phyloP scores from a whole-genome alignment of 2,329 filamentous ascomycete genomes.

The Rachicladosporium sp. region DNA sequence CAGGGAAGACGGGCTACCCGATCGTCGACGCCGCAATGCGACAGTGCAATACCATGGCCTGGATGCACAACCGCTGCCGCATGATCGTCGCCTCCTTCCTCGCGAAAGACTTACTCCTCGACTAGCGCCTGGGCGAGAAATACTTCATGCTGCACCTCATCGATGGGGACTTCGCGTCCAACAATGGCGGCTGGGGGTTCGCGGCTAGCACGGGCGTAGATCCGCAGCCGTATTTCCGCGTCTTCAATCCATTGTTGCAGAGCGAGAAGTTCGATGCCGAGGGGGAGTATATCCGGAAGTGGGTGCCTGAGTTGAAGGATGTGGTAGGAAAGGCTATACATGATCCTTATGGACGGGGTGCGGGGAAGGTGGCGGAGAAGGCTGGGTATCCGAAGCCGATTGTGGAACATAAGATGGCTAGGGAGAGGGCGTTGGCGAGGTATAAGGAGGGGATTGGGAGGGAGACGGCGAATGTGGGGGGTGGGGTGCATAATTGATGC shows the following conservation, averaged over 20 bases:
- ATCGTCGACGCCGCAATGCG: slow-evolving; percentile 82
- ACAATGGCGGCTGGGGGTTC: slow-evolving; percentile 61
- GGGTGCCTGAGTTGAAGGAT: slow-evolving; percentile 61
- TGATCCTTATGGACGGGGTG: slow-evolving; percentile 63
- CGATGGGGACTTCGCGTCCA: slow-evolving; percentile 69
- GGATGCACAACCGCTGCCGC: slow-evolving; percentile 75
- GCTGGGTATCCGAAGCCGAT: slow-evolving; percentile 62
- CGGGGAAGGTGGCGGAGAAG: slow-evolving; percentile 45
- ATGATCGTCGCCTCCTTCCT: slow-evolving; percentile 78
- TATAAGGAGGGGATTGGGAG: slow-evolving; percentile 56
- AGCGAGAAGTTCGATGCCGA: slow-evolving; percentile 74
- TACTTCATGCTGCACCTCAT: slow-evolving; percentile 75
- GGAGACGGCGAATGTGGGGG: slow-evolving; percentile 31
- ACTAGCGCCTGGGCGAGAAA: slow-evolving; percentile 71
- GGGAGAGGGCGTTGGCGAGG: slow-evolving; percentile 53
- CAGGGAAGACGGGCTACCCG: slow-evolving; percentile 65
- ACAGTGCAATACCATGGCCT: slow-evolving; percentile 55
- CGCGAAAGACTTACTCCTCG: slow-evolving; percentile 65
- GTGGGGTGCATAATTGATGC: slow-evolving; percentile 20
- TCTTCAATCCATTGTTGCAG: slow-evolving; percentile 78
- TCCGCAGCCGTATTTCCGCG: slow-evolving; percentile 79
- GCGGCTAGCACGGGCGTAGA: slow-evolving; percentile 61
- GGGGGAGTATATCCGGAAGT: slow-evolving; percentile 69
- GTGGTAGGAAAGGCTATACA: slow-evolving; percentile 61
- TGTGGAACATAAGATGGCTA: slow-evolving; percentile 58